Evolutionary conservation across 805 yeast genomes (phyloP), one percentile per base, ranked within the genome.

Genomic region (Torulaspora microellipsoides): DNA sequence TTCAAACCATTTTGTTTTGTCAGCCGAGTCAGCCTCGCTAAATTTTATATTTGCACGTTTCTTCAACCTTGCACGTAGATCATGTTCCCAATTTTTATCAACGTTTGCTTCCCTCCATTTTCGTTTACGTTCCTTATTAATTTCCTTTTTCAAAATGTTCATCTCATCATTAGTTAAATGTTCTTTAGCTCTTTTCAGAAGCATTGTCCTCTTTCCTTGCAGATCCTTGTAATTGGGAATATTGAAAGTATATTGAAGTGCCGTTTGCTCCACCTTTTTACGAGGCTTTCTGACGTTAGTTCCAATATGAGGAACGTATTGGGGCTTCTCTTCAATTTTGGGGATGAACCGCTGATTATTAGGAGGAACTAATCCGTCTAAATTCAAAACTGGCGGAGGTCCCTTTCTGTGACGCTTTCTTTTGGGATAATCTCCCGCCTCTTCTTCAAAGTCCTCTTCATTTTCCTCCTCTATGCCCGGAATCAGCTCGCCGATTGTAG

Each of bases 51-150:
- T 70, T 0, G 97, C 96, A 32, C 93, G 71, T 51, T 82, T 83
- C 50, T 77, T 73, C 15, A 91, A 81, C 43, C 98, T 71, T 0
- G 85, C 78, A 40, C 95, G 73, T 42, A 91, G 69, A 59, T 91
- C 98, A 55, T 87, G 83, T 61, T 89, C 96, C 67, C 86, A 83
- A 63, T 90, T 90, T 51, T 93, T 73, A 47, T 83, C 83, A 8
- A 77, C 75, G 58, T 91, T 88, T 23, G 78, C 81, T 23, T 51
- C 59, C 43, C 68, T 58, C 68, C 68, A 64, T 39, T 57, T 62
- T 38, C 67, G 51, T 35, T 64, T 64, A 13, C 67, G 53, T 45
- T 61, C 66, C 15, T 55, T 62, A 34, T 56, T 57, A 23, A 62
- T 43, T 31, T 54, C 60, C 43, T 51, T 59, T 34, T 53, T 61